Conservation (phyloP, 352 stramenopile species). For the Phytophthora capsici region DNA sequence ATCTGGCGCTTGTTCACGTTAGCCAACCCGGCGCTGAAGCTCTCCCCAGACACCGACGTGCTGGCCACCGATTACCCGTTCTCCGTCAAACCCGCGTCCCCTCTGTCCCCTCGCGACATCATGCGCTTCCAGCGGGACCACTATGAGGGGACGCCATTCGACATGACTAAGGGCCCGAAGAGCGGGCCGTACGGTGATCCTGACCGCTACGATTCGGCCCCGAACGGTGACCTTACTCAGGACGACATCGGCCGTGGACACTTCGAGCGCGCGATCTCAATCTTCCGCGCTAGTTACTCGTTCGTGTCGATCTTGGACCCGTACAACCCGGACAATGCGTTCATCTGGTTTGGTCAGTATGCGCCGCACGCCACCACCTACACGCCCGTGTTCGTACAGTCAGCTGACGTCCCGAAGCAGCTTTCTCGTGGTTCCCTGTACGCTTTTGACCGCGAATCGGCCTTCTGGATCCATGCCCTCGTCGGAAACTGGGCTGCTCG, state of each 20-base stretch:
- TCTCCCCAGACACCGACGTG: conserved; percentile 80
- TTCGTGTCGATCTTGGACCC: conserved; percentile 79
- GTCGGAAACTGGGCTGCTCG: conserved; percentile 86
- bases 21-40: conserved; percentile 65
- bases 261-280: conserved; percentile 93
- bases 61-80: conserved; percentile 89
- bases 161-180: conserved; percentile 81
- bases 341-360: conserved; percentile 92
- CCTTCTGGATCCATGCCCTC: conserved; percentile 83
- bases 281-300: conserved; percentile 93
- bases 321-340: conserved; percentile 62
- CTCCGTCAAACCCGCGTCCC: conserved; percentile 62
- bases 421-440: conserved; percentile 69
- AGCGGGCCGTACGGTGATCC: conserved; percentile 91
- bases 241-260: conserved; percentile 62
- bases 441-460: conserved; percentile 61
- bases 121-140: conserved; percentile 93
- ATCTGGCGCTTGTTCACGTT: conserved; percentile 92
- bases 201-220: conserved; percentile 83
- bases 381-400: conserved; percentile 87
- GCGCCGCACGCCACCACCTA: conserved; percentile 89
- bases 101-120: conserved; percentile 83
- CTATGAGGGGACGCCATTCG: conserved; percentile 93
- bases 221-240: conserved; percentile 54
- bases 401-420: conserved; percentile 52